Base-by-base conservation (phyloP, 2,329 filamentous ascomycete genomes). In the Alternaria panax region DNA sequence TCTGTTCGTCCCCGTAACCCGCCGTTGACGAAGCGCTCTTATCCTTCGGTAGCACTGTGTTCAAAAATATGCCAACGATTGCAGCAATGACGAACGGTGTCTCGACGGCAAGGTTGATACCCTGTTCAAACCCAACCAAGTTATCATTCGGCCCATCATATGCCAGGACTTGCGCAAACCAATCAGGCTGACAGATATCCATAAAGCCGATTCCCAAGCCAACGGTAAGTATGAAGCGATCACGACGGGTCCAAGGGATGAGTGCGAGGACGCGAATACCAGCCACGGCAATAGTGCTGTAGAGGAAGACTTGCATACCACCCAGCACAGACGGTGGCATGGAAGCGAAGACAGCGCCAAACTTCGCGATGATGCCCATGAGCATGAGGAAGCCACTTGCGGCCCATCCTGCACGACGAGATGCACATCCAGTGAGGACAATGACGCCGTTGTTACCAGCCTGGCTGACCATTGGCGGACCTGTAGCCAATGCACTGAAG, bases 71-170 rank as follows among this genome's bases (percentile, higher is more conserved):
- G 9, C 69, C 68, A 7, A 72, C 66, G 36, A 74, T 65, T 30
- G 63, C 79, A 5, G 80, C 79, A 50, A 82, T 73, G 55, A 80
- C 80, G 57, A 80, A 80, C 0, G 76, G 79, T 8, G 78, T 80
- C 66, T 81, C 73, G 5, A 81, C 76, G 38, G 78, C 77, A 27
- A 80, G 57, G 59, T 79, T 80, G 41, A 79, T 60, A 0, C 78
- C 78, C 57, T 80, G 79, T 58, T 79, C 75, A 60, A 81, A 80
- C 7, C 77, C 80, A 4, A 74, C 66, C 32, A 80, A 67, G 42
- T 74, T 74, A 28, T 74, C 67, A 64, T 79, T 80, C 2, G 65
- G 47, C 1, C 78, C 77, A 38, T 63, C 68, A 52, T 80, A 81
- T 40, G 75, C 71, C 52, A 81, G 58, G 30, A 81, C 75, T 38